A percentile compares a stretch with the other conserved stretches of the same genome.
These are phyloP conservation scores for Eucalyptus tenuipes DNA, from an alignment of 345 rosid genomes.

Conservation along the genomic window DNA sequence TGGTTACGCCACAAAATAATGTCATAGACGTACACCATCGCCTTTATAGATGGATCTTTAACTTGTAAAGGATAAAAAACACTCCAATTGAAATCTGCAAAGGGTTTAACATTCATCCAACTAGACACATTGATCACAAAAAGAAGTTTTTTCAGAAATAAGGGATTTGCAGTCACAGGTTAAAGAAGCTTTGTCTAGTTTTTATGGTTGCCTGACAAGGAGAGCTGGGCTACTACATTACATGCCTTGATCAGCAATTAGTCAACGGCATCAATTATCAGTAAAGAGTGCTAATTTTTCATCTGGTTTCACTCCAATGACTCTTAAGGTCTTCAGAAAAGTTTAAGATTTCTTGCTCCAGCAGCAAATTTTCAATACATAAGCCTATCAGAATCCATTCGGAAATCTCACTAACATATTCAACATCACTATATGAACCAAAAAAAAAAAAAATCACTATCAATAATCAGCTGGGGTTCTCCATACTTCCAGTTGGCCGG, in stretches of 20 bases:
- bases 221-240: neutral
- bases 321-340: slow-evolving; percentile 80
- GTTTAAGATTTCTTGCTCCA: slow-evolving; percentile 73
- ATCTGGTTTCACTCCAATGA: slow-evolving; percentile 61
- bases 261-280: slow-evolving; percentile 90
- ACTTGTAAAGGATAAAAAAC: neutral
- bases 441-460: neutral
- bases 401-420: neutral
- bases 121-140: neutral
- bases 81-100: neutral
- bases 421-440: neutral
- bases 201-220: neutral
- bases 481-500: neutral
- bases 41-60: neutral
- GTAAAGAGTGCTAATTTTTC: slow-evolving; percentile 87
- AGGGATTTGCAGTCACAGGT: neutral
- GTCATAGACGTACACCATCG: neutral
- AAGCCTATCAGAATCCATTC: neutral
- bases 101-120: neutral
- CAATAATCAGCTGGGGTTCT: neutral
- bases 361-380: slow-evolving; percentile 16
- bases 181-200: neutral
- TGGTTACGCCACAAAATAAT: neutral
- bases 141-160: neutral
- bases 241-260: slow-evolving; percentile 87